Conservation (phyloP, 495 filamentous ascomycete species). For the Staphylotrichum longicolle region DNA sequence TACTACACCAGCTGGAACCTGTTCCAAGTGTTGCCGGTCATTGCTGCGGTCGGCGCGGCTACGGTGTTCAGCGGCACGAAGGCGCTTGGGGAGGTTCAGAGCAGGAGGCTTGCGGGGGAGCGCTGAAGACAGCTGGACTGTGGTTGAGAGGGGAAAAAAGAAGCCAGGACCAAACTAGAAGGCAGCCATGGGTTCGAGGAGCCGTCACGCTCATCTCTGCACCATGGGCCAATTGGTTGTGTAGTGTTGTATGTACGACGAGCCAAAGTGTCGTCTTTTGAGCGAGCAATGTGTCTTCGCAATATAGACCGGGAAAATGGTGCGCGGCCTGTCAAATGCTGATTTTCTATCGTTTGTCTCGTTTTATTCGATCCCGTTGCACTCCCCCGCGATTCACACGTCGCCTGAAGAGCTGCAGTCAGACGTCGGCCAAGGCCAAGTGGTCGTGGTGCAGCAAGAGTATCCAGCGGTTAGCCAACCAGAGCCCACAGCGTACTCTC, state of each 20-base stretch:
- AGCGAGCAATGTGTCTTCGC: background rate
- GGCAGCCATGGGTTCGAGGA: background rate
- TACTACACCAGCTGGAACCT: slow-evolving; percentile 94
- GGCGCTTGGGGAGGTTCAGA: slow-evolving; percentile 90
- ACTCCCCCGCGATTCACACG: too few species aligned
- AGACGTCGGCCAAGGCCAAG: too few species aligned
- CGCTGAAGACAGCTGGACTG: slow-evolving; percentile 38
- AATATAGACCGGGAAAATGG: too few species aligned
- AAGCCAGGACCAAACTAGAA: too few species aligned
- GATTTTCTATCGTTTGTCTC: too few species aligned
- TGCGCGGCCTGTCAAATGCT: too few species aligned
- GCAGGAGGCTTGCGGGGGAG: slow-evolving; percentile 74
- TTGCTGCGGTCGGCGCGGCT: slow-evolving; percentile 61
- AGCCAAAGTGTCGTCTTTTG: background rate
- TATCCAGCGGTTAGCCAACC: background rate
- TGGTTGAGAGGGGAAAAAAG: background rate
- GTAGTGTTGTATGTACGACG: background rate
- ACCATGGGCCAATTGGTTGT: background rate
- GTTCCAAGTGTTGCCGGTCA: slow-evolving; percentile 81
- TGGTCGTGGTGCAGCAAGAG: too few species aligned
- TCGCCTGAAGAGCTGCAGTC: too few species aligned
- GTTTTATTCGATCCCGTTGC: too few species aligned
- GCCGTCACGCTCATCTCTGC: background rate
- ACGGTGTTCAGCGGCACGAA: slow-evolving; percentile 87
- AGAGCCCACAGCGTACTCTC: background rate